These are phyloP conservation scores for Teunomyces panamensis DNA, from an alignment of 805 yeast species.

Conservation along the genomic window DNA sequence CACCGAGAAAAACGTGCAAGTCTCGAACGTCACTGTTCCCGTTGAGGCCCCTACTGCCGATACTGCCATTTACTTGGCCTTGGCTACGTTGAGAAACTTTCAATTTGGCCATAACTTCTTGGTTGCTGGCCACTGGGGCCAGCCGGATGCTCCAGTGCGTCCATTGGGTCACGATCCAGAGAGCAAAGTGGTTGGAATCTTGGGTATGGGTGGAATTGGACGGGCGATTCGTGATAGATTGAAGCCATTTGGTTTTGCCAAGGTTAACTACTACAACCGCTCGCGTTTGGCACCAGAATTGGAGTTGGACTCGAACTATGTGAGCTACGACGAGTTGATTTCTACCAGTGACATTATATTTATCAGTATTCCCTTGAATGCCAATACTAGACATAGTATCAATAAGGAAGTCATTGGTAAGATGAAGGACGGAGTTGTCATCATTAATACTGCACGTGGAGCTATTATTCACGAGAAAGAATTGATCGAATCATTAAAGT, in stretches of 20 bases:
- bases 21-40: constrained; percentile 64
- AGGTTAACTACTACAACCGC: constrained; percentile 73
- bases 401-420: constrained; percentile 56
- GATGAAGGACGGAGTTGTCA: constrained; percentile 76
- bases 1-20: constrained; percentile 51
- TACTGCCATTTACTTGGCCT: constrained; percentile 59
- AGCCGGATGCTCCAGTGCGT: constrained; percentile 39
- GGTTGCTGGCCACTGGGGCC: constrained; percentile 56
- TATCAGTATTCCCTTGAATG: constrained; percentile 74
- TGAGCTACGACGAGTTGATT: constrained; percentile 65
- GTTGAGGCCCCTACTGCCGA: constrained; percentile 74
- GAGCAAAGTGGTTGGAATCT: constrained; percentile 72
- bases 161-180: constrained; percentile 72
- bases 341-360: constrained; percentile 65
- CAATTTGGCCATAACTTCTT: constrained; percentile 55
- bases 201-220: constrained; percentile 91
- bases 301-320: constrained; percentile 71
- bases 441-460: constrained; percentile 88
- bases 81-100: constrained; percentile 68
- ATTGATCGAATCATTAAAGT: constrained; percentile 51
- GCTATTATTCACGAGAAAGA: constrained; percentile 71
- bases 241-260: constrained; percentile 71
- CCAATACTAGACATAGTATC: constrained; percentile 66
- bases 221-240: constrained; percentile 71
- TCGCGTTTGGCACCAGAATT: constrained; percentile 53